Evolutionary conservation across 2,329 filamentous ascomycete species (phyloP).

Genomic region (Calonectria crousiana): DNA sequence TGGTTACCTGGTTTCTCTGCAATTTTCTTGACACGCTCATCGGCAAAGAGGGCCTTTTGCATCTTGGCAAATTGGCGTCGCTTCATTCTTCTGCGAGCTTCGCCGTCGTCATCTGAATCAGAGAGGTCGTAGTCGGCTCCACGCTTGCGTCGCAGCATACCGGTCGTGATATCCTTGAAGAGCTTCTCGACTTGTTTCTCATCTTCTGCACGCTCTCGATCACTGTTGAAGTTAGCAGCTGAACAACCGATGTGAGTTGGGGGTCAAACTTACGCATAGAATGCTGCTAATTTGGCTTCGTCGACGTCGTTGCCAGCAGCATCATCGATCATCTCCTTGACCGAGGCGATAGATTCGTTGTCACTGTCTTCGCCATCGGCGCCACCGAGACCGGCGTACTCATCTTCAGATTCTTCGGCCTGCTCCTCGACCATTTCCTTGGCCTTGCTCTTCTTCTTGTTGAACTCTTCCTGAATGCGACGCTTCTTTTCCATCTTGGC

Average conservation of each 20-base stretch:
- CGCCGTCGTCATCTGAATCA: conserved; percentile 90
- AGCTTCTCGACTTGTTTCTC: conserved; percentile 92
- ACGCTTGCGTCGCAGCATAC: conserved; percentile 86
- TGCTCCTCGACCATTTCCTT: conserved; percentile 92
- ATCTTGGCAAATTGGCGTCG: conserved; percentile 90
- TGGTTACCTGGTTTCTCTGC: conserved; percentile 89
- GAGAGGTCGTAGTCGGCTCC: conserved; percentile 86
- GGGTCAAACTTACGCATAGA: conserved; percentile 81
- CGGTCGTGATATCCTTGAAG: conserved; percentile 92
- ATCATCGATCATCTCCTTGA: conserved; percentile 93
- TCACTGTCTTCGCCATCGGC: conserved; percentile 89
- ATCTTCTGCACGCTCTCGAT: conserved; percentile 83
- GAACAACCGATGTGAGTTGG: background rate
- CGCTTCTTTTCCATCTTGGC: conserved; percentile 68
- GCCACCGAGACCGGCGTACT: conserved; percentile 94
- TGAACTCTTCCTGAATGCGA: conserved; percentile 68
- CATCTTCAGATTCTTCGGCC: conserved; percentile 97
- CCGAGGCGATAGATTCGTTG: conserved; percentile 75
- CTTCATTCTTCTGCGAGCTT: conserved; percentile 83
- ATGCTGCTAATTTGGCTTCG: conserved; percentile 84
- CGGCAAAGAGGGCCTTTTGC: conserved; percentile 87
- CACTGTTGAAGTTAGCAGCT: conserved; percentile 59
- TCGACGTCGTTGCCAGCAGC: conserved; percentile 81
- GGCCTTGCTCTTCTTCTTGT: conserved; percentile 89
- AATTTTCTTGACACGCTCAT: conserved; percentile 92